Evolutionary conservation across 116 monocot genomes (phyloP), one percentile per base, ranked within the genome.

Genomic region (Papilionanthe hybrid): DNA sequence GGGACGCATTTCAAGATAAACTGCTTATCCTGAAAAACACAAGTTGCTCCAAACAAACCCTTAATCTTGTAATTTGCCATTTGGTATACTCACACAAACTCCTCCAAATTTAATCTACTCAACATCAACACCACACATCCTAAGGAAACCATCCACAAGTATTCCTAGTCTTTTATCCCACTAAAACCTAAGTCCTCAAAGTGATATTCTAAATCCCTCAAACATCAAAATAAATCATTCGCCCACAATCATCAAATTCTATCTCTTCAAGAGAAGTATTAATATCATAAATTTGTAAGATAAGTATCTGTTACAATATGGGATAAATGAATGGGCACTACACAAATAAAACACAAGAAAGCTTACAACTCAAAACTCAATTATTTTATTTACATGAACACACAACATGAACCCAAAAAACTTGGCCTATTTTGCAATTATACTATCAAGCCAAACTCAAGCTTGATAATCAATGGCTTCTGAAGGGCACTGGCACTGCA

Each of bases 351-450:
- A n/a, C 73, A 73, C 53, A 44, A 42, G 19, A 73, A 43, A 32
- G 69, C 30, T 37, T 10, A 71, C 13, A 71, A 10, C 25, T 23
- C 25, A 17, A n/a, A 32, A 44, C 73, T 42, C 5, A 43, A 73
- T 9, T n/a, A 43, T 73, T 44, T 10, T 73, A 73, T 73, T 73
- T 73, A 73, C 73, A 73, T 73, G 73, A 73, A 44, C 42, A 23
- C 44, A 43, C 7, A 11, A 44, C 6, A 73, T 37, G 15, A 43
- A 44, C 5, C 44, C 20, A 42, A 71, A 73, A 44, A 73, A 11
- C 13, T 42, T n/a, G 19, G 69, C 32, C 2, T 37, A n/a, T 22
- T 44, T 29, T 73, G 43, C 15, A 37, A 5, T 69, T 37, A 69
- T 69, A 69, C 17, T 25, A 65, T 18, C 71, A 71, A 71, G 71